Evolutionary conservation across 257 asterid genomes (phyloP), one percentile per base, ranked within the genome.

Genomic region (Przewalskia tangutica): DNA sequence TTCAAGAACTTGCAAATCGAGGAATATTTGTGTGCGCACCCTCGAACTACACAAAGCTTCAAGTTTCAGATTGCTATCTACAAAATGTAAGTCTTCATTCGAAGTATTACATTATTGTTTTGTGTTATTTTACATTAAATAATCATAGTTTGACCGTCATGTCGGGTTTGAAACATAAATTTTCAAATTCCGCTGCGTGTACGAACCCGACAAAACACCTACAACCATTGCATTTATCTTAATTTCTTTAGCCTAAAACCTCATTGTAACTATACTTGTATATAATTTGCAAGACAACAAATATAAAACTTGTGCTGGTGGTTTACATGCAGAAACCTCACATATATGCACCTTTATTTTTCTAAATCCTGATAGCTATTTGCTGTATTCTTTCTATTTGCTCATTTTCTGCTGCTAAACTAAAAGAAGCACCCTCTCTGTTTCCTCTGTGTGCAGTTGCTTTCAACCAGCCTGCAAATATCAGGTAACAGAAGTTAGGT

Each of bases 391-490:
- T 3, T 44, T 79, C 55, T 62, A 12, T 58, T 59, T 78, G 3
- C 18, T 58, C 36, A 2, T 36, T 20, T 16, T 12, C 18, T 58
- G 16, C 44, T 38, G 14, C 14, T 59, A 27, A 38, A 40, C 70
- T 79, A 79, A 59, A 79, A 79, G 58, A 59, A 62, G 56, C 82
- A 79, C 17, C 82, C 82, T 59, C 82, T 79, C 3, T 59, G 82
- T 20, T 59, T 78, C 55, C 51, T 78, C 36, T 42, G 12, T 79
- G 58, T 78, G 81, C 38, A 58, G 44, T 62, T 79, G 73, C 73
- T 79, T 17, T 79, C 71, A 40, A 79, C 44, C 71, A 79, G 54
- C 82, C 82, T 79, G 58, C 70, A 55, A 59, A 79, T 56, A 79
- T 79, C 70, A 79, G 59, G 58, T 38, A 59, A 20, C 60, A 79